Conservation (phyloP, 1,139 yeast species). For the Saccharomyces uvarum region DNA sequence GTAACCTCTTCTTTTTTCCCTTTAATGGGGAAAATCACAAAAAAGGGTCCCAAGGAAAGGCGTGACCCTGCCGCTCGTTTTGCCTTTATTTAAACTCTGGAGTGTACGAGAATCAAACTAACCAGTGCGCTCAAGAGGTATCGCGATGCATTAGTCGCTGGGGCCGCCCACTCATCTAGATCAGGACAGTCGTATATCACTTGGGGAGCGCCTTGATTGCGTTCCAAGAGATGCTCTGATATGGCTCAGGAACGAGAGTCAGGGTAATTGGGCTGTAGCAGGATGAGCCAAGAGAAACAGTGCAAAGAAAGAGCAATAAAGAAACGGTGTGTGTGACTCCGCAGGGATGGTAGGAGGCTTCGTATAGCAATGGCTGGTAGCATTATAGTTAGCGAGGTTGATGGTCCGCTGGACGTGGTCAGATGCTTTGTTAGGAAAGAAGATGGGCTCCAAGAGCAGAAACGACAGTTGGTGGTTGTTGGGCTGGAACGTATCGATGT, state of each 20-base stretch:
- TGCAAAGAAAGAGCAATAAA: background rate
- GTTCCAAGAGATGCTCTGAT: background rate
- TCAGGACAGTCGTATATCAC: background rate
- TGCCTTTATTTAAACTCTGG: background rate
- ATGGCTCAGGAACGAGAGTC: background rate
- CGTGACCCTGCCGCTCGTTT: background rate
- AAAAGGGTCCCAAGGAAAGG: background rate
- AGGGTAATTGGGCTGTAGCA: background rate
- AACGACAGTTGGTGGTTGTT: background rate
- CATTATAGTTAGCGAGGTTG: background rate
- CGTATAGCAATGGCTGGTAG: background rate
- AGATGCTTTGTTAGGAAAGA: background rate
- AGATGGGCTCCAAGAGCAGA: background rate
- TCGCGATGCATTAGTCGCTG: background rate
- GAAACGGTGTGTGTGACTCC: background rate
- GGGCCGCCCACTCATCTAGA: background rate
- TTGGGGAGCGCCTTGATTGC: background rate
- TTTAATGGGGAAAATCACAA: background rate
- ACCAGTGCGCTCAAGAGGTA: background rate
- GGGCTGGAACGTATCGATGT: background rate
- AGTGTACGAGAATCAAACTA: background rate
- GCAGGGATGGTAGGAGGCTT: background rate
- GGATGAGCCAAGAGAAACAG: background rate
- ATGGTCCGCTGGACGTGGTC: background rate
- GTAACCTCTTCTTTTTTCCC: background rate